Conservation (phyloP, 495 filamentous ascomycete genomes). For the Talaromyces thailandensis region DNA sequence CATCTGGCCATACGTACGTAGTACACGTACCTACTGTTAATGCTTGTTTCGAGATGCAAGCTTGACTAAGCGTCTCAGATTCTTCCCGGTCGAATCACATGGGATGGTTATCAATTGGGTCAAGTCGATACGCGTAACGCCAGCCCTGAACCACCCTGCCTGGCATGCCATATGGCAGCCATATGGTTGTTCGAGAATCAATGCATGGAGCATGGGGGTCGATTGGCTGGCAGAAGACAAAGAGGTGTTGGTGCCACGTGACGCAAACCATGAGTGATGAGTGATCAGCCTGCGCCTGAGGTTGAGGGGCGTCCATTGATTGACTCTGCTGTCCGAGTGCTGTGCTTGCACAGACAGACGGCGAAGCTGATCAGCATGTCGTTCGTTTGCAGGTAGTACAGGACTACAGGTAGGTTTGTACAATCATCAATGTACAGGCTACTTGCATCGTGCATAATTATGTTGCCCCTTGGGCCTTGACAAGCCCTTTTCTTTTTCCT, state of each 20-base stretch:
- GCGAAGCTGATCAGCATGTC: neutral
- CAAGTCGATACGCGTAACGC: neutral
- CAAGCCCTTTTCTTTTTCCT: neutral
- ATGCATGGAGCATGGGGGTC: neutral
- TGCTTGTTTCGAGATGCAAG: neutral
- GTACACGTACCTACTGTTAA: neutral
- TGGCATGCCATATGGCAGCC: neutral
- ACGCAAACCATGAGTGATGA: neutral
- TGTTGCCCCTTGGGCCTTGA: neutral
- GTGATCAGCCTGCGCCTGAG: neutral
- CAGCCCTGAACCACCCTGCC: too few species aligned
- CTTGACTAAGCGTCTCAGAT: neutral
- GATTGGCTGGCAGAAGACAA: neutral
- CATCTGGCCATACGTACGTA: neutral
- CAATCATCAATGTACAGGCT: too few species aligned
- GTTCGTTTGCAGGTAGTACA: neutral
- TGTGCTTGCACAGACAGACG: neutral
- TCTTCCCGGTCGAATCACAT: neutral
- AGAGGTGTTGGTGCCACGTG: neutral
- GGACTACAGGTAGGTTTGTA: too few species aligned
- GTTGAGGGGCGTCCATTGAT: neutral
- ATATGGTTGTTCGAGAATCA: neutral
- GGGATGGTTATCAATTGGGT: neutral
- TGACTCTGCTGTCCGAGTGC: neutral
- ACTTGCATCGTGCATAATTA: neutral